Evolutionary conservation across 225 moss, liverwort and hornwort species (phyloP).

Genomic region (Neckera pumila): DNA sequence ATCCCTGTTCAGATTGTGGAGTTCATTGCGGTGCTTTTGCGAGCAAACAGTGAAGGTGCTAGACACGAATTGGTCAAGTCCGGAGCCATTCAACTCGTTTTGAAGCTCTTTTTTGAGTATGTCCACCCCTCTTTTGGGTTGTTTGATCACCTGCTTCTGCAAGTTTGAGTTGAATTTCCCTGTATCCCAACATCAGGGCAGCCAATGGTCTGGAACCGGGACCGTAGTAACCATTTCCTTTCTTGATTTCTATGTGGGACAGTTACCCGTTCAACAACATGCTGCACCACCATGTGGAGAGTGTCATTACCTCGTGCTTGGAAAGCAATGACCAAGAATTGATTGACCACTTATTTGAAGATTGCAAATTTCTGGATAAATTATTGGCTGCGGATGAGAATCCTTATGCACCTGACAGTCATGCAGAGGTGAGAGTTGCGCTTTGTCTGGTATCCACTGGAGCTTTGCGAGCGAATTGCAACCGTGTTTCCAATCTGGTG

Average conservation of each 20-base stretch:
- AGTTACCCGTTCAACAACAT: conserved; percentile 99
- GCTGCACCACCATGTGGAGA: conserved; percentile 99
- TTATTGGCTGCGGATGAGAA: conserved; percentile 78
- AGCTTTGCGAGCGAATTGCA: neutral
- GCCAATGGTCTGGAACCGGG: neutral
- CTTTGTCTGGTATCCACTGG: neutral
- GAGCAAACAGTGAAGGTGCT: conserved; percentile 92
- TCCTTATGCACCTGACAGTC: conserved; percentile 66
- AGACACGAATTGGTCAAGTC: conserved; percentile 79
- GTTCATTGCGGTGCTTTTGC: conserved; percentile 93
- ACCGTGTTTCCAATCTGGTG: neutral
- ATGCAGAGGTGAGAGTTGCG: conserved; percentile 43
- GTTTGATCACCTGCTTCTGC: neutral
- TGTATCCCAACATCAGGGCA: neutral
- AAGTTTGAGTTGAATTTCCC: neutral
- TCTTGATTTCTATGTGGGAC: neutral
- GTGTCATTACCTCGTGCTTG: conserved; percentile 78
- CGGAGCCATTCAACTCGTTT: conserved; percentile 75
- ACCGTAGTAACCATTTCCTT: neutral
- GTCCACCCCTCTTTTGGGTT: neutral
- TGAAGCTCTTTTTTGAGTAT: conserved; percentile 92
- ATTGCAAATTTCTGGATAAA: conserved; percentile 67
- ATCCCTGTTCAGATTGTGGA: conserved; percentile 75
- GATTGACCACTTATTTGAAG: conserved; percentile 82
- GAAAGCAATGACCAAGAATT: conserved; percentile 75